phyloP scores from a whole-genome alignment of 371 early-diverging fungal species.

The Syncephalis plumigaleata region DNA sequence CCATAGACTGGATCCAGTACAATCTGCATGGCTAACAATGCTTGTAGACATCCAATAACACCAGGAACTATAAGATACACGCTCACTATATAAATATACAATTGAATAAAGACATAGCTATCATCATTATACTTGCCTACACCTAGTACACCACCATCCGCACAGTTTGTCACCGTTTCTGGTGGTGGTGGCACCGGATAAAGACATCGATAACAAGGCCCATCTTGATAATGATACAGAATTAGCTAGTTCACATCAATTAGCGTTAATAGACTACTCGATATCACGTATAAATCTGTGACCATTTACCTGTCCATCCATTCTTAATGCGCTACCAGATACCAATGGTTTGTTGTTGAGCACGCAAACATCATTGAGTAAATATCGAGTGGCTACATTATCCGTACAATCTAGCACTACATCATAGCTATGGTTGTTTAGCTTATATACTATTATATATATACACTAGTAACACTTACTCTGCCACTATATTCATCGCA shows the following conservation, averaged over 20 bases:
- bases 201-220: conserved; percentile 97
- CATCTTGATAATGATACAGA: conserved; percentile 63
- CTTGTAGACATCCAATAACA: conserved; percentile 89
- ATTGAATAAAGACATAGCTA: too few species aligned
- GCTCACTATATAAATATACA: neutral
- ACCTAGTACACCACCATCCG: conserved; percentile 97
- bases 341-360: conserved; percentile 71
- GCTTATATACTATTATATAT: too few species aligned
- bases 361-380: conserved; percentile 90
- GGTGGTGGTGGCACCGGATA: conserved; percentile 85
- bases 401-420: conserved; percentile 94
- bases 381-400: conserved; percentile 92
- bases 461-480: conserved; percentile 4
- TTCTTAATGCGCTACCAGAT: conserved; percentile 84
- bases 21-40: conserved; percentile 88
- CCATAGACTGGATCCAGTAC: conserved; percentile 16
- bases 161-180: conserved; percentile 77
- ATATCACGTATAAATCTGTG: neutral
- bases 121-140: conserved; percentile 28
- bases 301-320: conserved; percentile 73
- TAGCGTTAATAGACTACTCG: too few species aligned
- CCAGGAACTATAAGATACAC: conserved; percentile 62
- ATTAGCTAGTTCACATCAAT: conserved; percentile 42
- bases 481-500: conserved; percentile 20
- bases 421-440: conserved; percentile 64